Conservation (phyloP, 208 protist species). For the Crithidia bombi region DNA sequence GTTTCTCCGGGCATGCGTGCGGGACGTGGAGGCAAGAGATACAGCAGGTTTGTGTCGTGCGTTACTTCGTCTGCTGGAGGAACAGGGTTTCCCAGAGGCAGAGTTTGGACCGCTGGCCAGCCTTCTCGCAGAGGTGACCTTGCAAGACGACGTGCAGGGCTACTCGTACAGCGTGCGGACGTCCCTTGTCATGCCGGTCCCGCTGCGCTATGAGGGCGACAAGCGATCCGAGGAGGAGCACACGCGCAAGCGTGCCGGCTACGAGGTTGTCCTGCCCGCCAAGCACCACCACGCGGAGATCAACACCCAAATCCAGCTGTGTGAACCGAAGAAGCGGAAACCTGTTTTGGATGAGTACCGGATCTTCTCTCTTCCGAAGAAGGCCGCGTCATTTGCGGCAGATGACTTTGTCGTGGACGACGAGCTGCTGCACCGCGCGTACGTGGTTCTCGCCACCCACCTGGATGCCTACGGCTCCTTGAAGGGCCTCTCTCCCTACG, state of each 20-base stretch:
- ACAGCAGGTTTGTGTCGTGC: constrained; percentile 28
- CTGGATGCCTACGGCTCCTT: constrained; percentile 77
- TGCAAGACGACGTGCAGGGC: constrained; percentile 45
- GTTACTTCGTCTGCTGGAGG: constrained; percentile 54
- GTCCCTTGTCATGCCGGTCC: constrained; percentile 40
- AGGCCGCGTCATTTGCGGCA: constrained; percentile 64
- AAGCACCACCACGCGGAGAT: constrained; percentile 68
- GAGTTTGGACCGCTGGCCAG: constrained; percentile 45
- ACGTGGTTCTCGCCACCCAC: constrained; percentile 66
- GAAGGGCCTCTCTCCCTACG: constrained; percentile 67
- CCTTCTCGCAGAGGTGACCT: constrained; percentile 38
- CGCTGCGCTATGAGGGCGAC: constrained; percentile 76
- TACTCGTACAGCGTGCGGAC: constrained; percentile 81
- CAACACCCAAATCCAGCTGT: constrained; percentile 81
- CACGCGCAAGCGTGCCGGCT: constrained; percentile 52
- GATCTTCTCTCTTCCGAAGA: constrained; percentile 88
- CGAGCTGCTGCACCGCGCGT: constrained; percentile 75
- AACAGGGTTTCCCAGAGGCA: constrained; percentile 74
- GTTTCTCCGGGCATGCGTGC: constrained; percentile 9
- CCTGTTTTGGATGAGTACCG: constrained; percentile 81
- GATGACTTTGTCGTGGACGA: constrained; percentile 91
- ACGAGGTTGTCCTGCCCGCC: constrained; percentile 58
- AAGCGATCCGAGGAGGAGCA: constrained; percentile 66
- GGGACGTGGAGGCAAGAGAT: constrained; percentile 6
- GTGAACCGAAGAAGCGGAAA: constrained; percentile 72